Percentiles rank a stretch among this genome's conserved stretches.
These are phyloP conservation scores for Rhizophora mangle DNA, from an alignment of 345 rosid genomes.

Conservation along the genomic window DNA sequence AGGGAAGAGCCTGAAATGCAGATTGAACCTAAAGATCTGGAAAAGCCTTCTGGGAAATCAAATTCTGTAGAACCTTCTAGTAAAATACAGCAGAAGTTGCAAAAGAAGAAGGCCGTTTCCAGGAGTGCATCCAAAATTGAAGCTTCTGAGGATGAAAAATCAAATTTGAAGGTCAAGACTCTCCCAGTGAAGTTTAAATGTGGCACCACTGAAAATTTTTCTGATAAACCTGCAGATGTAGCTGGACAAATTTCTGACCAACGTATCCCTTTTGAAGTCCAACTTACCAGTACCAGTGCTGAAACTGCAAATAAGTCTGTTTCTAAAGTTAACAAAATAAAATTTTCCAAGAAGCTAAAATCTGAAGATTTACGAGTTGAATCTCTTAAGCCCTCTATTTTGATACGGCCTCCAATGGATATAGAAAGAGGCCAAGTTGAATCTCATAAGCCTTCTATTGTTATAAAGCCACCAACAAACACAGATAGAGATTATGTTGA, in stretches of 20 bases:
- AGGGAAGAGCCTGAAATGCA: slow-evolving; percentile 73
- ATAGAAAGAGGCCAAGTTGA: slow-evolving; percentile 54
- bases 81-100: slow-evolving; percentile 51
- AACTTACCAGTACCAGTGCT: slow-evolving; percentile 19
- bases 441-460: slow-evolving; percentile 51
- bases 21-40: slow-evolving; percentile 47
- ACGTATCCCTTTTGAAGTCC: slow-evolving; percentile 38
- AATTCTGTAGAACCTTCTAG: slow-evolving; percentile 48
- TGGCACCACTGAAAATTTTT: slow-evolving; percentile 44
- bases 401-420: slow-evolving; percentile 29
- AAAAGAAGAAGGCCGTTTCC: slow-evolving; percentile 50
- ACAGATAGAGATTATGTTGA: slow-evolving; percentile 56
- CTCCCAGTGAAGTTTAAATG: slow-evolving; percentile 75
- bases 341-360: slow-evolving; percentile 65
- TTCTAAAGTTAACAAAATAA: slow-evolving; percentile 61
- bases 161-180: slow-evolving; percentile 47
- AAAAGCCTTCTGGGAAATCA: slow-evolving; percentile 55
- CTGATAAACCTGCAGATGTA: slow-evolving; percentile 50
- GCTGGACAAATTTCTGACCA: slow-evolving; percentile 51
- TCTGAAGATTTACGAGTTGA: slow-evolving; percentile 49
- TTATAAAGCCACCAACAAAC: slow-evolving; percentile 58
- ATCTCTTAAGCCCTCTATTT: slow-evolving; percentile 19
- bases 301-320: slow-evolving; percentile 51
- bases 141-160: slow-evolving; percentile 53
- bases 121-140: slow-evolving; percentile 54